Evolutionary conservation across 441 rosid genomes (phyloP).

Genomic region (Gossypium trilobum): DNA sequence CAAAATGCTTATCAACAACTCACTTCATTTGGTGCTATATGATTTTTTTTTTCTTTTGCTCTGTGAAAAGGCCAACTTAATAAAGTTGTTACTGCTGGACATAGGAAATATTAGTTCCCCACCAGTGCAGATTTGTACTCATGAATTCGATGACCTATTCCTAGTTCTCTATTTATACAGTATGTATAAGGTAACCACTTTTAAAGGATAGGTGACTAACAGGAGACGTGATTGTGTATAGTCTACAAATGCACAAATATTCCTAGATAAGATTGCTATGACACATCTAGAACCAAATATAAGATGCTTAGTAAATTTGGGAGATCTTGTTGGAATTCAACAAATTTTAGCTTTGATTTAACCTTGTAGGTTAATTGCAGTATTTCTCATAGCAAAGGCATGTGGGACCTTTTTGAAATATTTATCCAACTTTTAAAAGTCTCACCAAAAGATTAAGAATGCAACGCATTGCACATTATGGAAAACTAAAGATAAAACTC

Average conservation of each 20-base stretch:
- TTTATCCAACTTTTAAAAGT: neutral
- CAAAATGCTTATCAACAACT: neutral
- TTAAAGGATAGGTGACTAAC: slow-evolving; percentile 1
- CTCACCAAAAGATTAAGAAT: neutral
- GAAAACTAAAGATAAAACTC: neutral
- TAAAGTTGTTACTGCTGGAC: neutral
- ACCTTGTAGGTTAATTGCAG: slow-evolving; percentile 2
- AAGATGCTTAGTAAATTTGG: neutral
- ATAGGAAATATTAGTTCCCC: neutral
- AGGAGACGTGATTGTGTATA: neutral
- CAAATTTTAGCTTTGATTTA: neutral
- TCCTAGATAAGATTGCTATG: neutral
- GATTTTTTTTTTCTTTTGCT: neutral
- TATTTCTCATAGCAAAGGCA: neutral
- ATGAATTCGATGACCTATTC: neutral
- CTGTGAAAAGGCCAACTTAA: neutral
- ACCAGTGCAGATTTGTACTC: neutral
- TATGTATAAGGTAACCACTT: neutral
- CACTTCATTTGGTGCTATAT: neutral
- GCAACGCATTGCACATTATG: neutral
- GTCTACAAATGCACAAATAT: neutral
- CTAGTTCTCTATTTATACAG: neutral
- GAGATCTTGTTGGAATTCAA: neutral
- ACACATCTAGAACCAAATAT: neutral
- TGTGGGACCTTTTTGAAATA: neutral